These are phyloP conservation scores for Kuraishia floccosa DNA, from an alignment of 805 yeast species.

Conservation along the genomic window DNA sequence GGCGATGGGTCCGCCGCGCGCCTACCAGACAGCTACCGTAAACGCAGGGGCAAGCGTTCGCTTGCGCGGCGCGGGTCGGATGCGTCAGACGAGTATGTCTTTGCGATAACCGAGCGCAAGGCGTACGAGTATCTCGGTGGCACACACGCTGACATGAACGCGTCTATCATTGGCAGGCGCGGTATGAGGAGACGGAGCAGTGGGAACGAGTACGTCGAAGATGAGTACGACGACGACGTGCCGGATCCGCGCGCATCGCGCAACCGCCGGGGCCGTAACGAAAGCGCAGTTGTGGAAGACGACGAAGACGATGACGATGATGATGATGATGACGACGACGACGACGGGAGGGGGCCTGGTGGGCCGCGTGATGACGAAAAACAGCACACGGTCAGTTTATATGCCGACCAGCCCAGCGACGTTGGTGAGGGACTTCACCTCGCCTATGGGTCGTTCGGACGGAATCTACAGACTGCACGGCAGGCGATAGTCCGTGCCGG, in stretches of 20 bases:
- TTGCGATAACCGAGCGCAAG: slow-evolving; percentile 4
- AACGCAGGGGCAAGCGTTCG: slow-evolving; percentile 4
- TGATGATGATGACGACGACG: slow-evolving; percentile 12
- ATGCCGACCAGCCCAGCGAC: slow-evolving; percentile 74
- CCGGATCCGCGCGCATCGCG: no score
- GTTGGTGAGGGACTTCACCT: slow-evolving; percentile 59
- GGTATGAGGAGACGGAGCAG: neutral
- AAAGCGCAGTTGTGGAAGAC: neutral
- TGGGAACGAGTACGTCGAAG: slow-evolving; percentile 17
- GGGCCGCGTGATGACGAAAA: slow-evolving; percentile 23
- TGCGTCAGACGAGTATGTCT: slow-evolving; percentile 5
- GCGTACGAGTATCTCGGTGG: slow-evolving; percentile 1
- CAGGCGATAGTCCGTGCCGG: slow-evolving; percentile 51
- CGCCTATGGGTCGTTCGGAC: slow-evolving; percentile 68
- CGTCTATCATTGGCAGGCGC: neutral
- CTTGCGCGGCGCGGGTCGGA: neutral
- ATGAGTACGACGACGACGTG: slow-evolving; percentile 14
- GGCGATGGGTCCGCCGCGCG: slow-evolving; percentile 56
- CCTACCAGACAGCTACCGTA: slow-evolving; percentile 7
- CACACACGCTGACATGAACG: neutral
- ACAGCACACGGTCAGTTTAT: slow-evolving; percentile 48
- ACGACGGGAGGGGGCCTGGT: no score
- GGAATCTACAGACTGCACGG: slow-evolving; percentile 55
- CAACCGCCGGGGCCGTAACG: neutral
- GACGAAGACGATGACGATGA: slow-evolving; percentile 10